phyloP scores from a whole-genome alignment of 257 asterid genomes.

The Solanum dulcamara region DNA sequence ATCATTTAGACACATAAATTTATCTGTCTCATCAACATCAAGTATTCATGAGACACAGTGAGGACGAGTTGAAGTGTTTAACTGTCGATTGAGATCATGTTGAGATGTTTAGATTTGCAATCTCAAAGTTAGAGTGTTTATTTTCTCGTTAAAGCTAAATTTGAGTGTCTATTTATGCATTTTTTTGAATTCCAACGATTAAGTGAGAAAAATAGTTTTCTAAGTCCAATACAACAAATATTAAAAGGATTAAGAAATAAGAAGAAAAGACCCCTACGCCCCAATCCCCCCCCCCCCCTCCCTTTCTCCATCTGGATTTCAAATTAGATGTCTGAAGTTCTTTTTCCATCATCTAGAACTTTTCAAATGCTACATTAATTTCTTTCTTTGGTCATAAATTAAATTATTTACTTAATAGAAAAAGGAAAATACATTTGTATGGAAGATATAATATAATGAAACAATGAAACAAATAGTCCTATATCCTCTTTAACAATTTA shows the following conservation, averaged over 20 bases:
- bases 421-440: background rate
- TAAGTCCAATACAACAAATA: background rate
- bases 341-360: background rate
- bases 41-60: background rate
- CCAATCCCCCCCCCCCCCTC: too few species aligned
- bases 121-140: too few species aligned
- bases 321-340: background rate
- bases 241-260: background rate
- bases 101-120: fast-evolving
- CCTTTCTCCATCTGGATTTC: background rate
- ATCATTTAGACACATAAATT: too few species aligned
- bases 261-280: background rate
- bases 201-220: background rate
- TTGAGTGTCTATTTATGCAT: background rate
- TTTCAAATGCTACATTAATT: background rate
- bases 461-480: background rate
- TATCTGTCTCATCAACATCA: fast-evolving
- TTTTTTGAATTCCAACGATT: background rate
- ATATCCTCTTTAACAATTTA: background rate
- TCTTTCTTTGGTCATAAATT: background rate
- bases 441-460: background rate
- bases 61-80: too few species aligned
- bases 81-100: too few species aligned
- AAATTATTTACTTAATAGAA: background rate
- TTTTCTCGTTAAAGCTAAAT: background rate